Evolutionary conservation across 176 grass and related monocot species (phyloP).

Genomic region (Ensete ventricosum): DNA sequence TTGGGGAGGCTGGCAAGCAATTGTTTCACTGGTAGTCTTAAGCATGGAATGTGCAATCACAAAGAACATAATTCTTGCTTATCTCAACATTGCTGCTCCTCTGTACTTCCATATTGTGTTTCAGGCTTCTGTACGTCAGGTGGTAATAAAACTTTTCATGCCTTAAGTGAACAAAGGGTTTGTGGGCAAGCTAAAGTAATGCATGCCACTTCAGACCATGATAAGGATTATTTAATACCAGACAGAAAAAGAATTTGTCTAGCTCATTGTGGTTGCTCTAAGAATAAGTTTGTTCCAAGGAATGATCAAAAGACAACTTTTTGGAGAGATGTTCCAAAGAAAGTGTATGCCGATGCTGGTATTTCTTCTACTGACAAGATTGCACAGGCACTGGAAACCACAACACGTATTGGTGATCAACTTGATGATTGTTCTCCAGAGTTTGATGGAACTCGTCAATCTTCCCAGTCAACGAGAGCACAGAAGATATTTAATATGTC

Average conservation of each 20-base stretch:
- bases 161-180: conserved; percentile 17
- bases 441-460: conserved; percentile 18
- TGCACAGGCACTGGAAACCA: conserved; percentile 32
- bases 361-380: conserved; percentile 23
- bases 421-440: conserved; percentile 25
- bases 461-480: conserved; percentile 31
- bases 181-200: not conserved
- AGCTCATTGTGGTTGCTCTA: conserved; percentile 39
- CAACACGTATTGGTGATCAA: conserved; percentile 16
- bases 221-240: conserved; percentile 6
- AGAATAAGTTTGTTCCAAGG: conserved; percentile 28
- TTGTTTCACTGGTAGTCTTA: conserved; percentile 21
- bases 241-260: conserved; percentile 1
- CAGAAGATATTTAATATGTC: conserved; percentile 48
- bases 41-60: conserved; percentile 28
- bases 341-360: conserved; percentile 27
- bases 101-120: conserved; percentile 36
- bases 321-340: conserved; percentile 39
- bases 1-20: conserved; percentile 31
- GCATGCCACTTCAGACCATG: not conserved
- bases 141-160: conserved; percentile 26
- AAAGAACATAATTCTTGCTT: conserved; percentile 30
- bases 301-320: conserved; percentile 29
- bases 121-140: conserved; percentile 26
- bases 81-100: conserved; percentile 37